Percentiles rank a stretch among this genome's conserved stretches.
Conservation (phyloP, 148 eudicot species). For the Fagopyrum esculentum region DNA sequence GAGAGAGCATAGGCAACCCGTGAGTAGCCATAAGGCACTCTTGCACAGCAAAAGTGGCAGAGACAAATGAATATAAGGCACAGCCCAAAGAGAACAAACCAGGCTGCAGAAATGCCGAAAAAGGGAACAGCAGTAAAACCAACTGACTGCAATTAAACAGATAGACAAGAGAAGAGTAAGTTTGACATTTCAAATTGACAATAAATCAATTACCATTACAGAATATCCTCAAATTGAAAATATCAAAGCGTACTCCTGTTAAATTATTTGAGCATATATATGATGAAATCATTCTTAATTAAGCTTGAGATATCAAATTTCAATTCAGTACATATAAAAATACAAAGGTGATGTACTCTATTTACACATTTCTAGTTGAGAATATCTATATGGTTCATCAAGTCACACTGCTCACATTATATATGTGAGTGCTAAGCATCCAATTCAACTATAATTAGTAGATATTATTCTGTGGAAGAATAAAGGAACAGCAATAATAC, state of each 20-base stretch:
- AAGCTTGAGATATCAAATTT: background rate
- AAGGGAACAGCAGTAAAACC: conserved; percentile 66
- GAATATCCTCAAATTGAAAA: background rate
- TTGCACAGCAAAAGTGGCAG: conserved; percentile 56
- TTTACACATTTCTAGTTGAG: background rate
- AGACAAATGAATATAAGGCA: conserved; percentile 44
- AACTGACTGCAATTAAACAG: conserved; percentile 62
- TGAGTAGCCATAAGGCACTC: conserved; percentile 69
- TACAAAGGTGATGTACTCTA: background rate
- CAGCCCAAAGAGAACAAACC: conserved; percentile 68
- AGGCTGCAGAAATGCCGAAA: conserved; percentile 42
- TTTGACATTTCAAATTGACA: background rate
- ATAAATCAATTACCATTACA: background rate
- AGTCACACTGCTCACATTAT: background rate
- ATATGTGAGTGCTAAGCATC: background rate
- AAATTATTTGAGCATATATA: background rate
- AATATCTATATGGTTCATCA: background rate
- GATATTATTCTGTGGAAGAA: background rate
- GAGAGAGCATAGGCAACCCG: conserved; percentile 57
- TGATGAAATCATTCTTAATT: background rate
- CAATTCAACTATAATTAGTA: background rate
- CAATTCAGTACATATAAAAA: background rate
- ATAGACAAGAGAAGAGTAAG: background rate
- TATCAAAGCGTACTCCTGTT: background rate
- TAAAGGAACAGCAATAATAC: background rate